Base-by-base conservation (phyloP, 306 rosid genomes). In the Gastrolobium bilobum region DNA sequence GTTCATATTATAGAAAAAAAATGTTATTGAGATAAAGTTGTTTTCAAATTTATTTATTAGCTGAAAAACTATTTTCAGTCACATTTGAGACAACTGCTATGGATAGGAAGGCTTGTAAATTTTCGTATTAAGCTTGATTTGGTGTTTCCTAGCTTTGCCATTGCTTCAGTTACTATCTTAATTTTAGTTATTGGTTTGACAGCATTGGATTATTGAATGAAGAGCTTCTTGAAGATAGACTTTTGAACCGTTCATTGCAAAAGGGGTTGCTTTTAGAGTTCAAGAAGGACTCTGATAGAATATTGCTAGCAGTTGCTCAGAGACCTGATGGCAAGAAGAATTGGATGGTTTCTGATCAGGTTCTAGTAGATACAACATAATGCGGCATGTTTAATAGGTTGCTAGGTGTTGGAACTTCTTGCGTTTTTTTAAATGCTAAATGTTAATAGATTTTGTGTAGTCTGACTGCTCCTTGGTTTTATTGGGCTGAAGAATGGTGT, bases 281-380 rank as follows among this genome's bases (percentile, higher is more conserved):
- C 88, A 93, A 88, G 92, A 93, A 93, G 91, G 99, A 93, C 59
- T 78, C 98, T 46, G 99, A 91, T 43, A 88, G 94, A 77, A 79
- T 85, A 37, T 71, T 96, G 83, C 85, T 96, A 67, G 99, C 97
- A 30, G 91, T 96, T 81, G 91, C 96, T 71, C 97, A 89, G 84
- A 88, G 88, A 79, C 98, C 97, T 10, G 99, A 96, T 79, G 98
- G 99, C 85, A 96, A 96, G 90, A 96, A 93, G 87, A 96, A 96
- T 80, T 96, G 99, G 99, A 91, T 91, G 93, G 99, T 96, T 86
- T 91, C 86, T 68, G 99, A 96, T 96, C 97, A 96, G 99, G 98
- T 93, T 93, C 91, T 90, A 80, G 84, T 93, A 73, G 89, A 91
- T 86, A 87, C 92, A 93, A 84, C 92, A 90, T 85, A 80, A 79